Conservation (phyloP, 257 asterid species). For the Cordia subcordata region DNA sequence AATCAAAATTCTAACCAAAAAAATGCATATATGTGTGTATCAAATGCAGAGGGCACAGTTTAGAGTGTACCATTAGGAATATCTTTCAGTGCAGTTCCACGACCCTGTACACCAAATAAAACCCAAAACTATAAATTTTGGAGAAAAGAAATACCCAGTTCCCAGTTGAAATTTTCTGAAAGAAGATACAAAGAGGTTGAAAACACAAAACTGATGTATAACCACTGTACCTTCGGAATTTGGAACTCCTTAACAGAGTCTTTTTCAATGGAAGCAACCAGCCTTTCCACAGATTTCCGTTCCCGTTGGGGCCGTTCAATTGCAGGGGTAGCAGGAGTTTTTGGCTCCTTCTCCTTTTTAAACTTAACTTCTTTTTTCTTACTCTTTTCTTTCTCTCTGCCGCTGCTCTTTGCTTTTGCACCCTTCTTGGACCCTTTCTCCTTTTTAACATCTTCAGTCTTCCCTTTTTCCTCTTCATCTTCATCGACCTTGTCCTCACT, state of each 20-base stretch:
- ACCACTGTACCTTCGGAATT: constrained; percentile 61
- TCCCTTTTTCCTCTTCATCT: not conserved
- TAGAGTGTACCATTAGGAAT: constrained; percentile 74
- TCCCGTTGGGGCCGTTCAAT: constrained; percentile 90
- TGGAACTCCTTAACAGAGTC: constrained; percentile 57
- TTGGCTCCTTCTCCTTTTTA: constrained; percentile 51
- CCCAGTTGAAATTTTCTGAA: not conserved
- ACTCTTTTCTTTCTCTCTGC: constrained; percentile 27
- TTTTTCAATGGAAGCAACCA: constrained; percentile 80
- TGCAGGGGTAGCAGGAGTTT: constrained; percentile 51
- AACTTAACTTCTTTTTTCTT: constrained; percentile 37
- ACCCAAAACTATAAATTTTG: not conserved
- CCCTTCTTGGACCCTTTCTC: constrained; percentile 26
- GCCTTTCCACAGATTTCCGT: constrained; percentile 87
- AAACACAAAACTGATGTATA: not conserved
- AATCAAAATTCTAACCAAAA: too few species aligned
- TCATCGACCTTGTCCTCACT: not conserved
- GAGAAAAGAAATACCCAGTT: not conserved
- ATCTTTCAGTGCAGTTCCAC: constrained; percentile 92
- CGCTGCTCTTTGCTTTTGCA: constrained; percentile 36
- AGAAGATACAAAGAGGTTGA: constrained; percentile 3
- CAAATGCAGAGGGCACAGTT: not conserved
- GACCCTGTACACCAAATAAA: constrained; percentile 56
- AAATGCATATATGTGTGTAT: too few species aligned
- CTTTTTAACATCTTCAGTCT: not conserved